Evolutionary conservation across 768 basidiomycete species (phyloP).

Genomic region (Lactarius psammicola): DNA sequence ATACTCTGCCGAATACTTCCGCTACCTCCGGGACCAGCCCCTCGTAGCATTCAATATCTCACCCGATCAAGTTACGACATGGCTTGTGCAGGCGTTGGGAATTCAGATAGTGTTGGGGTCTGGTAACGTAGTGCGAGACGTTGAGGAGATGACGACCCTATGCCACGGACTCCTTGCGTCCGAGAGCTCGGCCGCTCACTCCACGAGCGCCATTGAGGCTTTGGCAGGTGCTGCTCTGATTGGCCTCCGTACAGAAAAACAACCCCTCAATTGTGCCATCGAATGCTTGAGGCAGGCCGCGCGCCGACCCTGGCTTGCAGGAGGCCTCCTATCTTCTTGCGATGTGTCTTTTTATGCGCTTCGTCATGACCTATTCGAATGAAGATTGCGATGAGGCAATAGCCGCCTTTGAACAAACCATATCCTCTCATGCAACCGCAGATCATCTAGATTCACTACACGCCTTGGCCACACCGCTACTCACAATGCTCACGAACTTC

Average conservation of each 20-base stretch:
- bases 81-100: too few species aligned
- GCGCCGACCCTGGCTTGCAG: not conserved
- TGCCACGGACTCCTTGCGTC: too few species aligned
- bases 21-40: too few species aligned
- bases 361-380: not conserved
- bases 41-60: too few species aligned
- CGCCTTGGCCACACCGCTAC: not conserved
- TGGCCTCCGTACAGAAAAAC: accelerated
- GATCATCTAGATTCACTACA: not conserved
- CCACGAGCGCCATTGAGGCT: not conserved
- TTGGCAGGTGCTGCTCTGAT: not conserved
- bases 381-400: constrained; percentile 4
- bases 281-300: not conserved
- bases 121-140: too few species aligned
- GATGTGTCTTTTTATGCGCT: not conserved
- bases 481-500: not conserved
- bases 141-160: too few species aligned
- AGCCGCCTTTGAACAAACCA: not conserved
- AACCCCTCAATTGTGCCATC: not conserved
- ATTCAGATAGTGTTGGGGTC: too few species aligned
- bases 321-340: not conserved
- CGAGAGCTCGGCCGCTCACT: too few species aligned
- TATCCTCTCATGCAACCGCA: not conserved
- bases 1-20: too few species aligned
- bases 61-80: too few species aligned